These are phyloP conservation scores for Lecanoromycetidae sp. DNA, from an alignment of 2,329 filamentous ascomycete species.

Conservation along the genomic window DNA sequence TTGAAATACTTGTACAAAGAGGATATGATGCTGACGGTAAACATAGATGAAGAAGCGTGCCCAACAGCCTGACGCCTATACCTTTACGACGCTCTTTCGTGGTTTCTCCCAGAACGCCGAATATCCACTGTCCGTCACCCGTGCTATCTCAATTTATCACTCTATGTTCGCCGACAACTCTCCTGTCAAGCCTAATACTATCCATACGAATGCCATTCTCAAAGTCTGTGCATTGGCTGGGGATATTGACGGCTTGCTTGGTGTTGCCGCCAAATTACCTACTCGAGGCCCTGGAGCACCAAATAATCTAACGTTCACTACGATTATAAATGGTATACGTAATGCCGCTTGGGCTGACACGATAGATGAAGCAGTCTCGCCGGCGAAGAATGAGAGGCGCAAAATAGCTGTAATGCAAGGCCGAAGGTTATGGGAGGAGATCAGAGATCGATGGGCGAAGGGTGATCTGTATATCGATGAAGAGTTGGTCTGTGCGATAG, in stretches of 20 bases:
- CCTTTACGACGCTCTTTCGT: conserved; percentile 71
- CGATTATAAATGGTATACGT: conserved; percentile 64
- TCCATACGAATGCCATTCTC: conserved; percentile 81
- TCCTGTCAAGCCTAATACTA: conserved; percentile 57
- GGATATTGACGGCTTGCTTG: conserved; percentile 72
- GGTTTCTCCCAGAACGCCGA: conserved; percentile 56
- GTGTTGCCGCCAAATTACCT: conserved; percentile 60
- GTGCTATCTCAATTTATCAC: conserved; percentile 65
- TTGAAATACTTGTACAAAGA: too few species aligned
- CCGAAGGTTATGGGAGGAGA: conserved; percentile 67
- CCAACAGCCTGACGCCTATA: conserved; percentile 66
- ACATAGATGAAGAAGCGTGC: conserved; percentile 84
- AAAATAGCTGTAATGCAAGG: conserved; percentile 48
- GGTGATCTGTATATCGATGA: conserved; percentile 65
- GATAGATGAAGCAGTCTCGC: neutral
- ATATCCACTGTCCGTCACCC: conserved; percentile 47
- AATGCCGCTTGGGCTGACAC: conserved; percentile 21
- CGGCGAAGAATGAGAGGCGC: conserved; percentile 19
- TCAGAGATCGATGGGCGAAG: conserved; percentile 61
- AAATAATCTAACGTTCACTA: conserved; percentile 65
- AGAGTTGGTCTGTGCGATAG: conserved; percentile 68
- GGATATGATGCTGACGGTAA: conserved; percentile 5
- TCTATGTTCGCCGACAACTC: conserved; percentile 54
- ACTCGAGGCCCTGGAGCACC: conserved; percentile 50
- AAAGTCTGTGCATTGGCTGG: conserved; percentile 62